These are phyloP conservation scores for Neurospora sp. DNA, from an alignment of 495 filamentous ascomycete genomes.

Conservation along the genomic window DNA sequence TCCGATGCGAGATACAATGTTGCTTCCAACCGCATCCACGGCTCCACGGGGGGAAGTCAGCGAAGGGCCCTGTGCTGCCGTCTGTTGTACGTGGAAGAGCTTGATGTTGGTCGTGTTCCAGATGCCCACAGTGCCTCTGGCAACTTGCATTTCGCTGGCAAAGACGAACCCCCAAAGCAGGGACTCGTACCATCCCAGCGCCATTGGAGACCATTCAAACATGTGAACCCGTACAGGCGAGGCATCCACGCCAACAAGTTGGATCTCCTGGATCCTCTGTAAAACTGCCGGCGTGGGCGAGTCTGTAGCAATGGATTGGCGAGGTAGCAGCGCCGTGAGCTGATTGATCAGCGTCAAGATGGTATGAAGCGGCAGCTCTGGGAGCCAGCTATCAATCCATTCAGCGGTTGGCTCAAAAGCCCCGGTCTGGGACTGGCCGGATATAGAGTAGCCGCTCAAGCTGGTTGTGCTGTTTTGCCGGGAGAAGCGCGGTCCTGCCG, in stretches of 20 bases:
- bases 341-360: conserved; percentile 71
- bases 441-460: conserved; percentile 54
- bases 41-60: conserved; percentile 78
- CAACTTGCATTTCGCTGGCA: conserved; percentile 75
- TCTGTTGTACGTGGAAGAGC: conserved; percentile 84
- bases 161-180: conserved; percentile 96
- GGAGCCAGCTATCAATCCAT: conserved; percentile 91
- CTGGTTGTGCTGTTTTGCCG: conserved; percentile 88
- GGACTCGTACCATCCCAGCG: conserved; percentile 93
- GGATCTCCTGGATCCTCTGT: conserved; percentile 29
- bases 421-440: conserved; percentile 39
- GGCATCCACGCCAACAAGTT: conserved; percentile 57
- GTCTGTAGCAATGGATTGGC: conserved; percentile 29
- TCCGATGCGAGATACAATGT: conserved; percentile 80
- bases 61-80: conserved; percentile 66
- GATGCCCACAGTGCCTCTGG: conserved; percentile 81
- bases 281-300: conserved; percentile 24
- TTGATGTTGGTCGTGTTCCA: conserved; percentile 89
- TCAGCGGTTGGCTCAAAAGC: conserved; percentile 68
- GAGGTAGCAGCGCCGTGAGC: conserved; percentile 38
- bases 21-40: conserved; percentile 91
- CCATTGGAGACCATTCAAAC: conserved; percentile 90
- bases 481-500: conserved; percentile 79
- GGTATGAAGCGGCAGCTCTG: conserved; percentile 84
- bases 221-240: conserved; percentile 70